phyloP scores from a whole-genome alignment of 176 grass and related monocot species.

The Avena eriantha region DNA sequence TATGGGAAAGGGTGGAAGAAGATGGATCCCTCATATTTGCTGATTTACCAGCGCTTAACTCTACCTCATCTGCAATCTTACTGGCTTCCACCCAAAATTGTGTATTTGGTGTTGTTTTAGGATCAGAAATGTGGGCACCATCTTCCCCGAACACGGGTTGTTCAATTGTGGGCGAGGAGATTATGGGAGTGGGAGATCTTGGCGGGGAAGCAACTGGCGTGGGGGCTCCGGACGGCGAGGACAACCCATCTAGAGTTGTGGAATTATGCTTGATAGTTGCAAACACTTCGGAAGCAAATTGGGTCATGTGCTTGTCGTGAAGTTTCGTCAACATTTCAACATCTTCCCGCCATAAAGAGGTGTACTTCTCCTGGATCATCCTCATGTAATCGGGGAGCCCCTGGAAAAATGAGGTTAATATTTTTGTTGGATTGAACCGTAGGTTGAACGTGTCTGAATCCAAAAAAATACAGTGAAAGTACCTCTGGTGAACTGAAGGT shows the following conservation, averaged over 20 bases:
- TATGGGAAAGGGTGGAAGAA: too few species aligned
- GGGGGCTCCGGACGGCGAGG: background rate
- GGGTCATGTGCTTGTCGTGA: background rate
- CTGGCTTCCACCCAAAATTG: background rate
- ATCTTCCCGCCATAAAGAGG: background rate
- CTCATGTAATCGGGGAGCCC: background rate
- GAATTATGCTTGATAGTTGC: background rate
- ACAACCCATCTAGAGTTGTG: background rate
- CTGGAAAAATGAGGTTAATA: background rate
- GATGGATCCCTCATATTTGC: background rate
- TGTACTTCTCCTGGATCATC: background rate
- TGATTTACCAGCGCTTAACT: background rate
- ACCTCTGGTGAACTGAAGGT: too few species aligned
- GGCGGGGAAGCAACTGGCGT: background rate
- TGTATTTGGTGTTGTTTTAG: background rate
- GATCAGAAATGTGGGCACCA: background rate
- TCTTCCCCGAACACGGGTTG: background rate
- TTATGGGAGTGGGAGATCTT: background rate
- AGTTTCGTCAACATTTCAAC: background rate
- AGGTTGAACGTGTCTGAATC: too few species aligned
- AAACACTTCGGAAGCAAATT: background rate
- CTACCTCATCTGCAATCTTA: background rate
- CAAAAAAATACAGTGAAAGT: too few species aligned
- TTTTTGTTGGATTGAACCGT: too few species aligned
- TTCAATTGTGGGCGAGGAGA: fast-evolving